Base-by-base conservation (phyloP, 768 basidiomycete species). In the Tulasnella sp. region DNA sequence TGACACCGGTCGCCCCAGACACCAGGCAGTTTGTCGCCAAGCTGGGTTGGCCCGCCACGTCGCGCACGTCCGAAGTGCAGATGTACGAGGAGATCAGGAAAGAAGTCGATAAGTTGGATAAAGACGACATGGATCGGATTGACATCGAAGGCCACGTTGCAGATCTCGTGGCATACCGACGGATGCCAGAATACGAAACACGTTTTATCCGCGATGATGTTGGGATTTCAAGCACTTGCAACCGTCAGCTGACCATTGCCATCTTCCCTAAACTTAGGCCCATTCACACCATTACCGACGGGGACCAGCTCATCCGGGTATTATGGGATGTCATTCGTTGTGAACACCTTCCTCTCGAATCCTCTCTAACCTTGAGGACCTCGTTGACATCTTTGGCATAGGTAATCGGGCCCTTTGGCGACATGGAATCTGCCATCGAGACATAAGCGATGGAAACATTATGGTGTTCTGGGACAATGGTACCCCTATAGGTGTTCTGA, bases 361-460 rank as follows among this genome's bases (percentile, higher is more conserved):
- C n/a, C n/a, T n/a, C n/a, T n/a, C n/a, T n/a, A n/a, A n/a, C n/a
- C n/a, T n/a, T n/a, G n/a, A n/a, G n/a, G n/a, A n/a, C n/a, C n/a
- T n/a, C n/a, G n/a, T n/a, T n/a, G n/a, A n/a, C n/a, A n/a, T n/a
- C n/a, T n/a, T n/a, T n/a, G 45, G 25, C 6, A 27, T 29, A 69
- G 67, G 65, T 41, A 66, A 68, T 60, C 64, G 53, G 32, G 14
- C 55, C n/a, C 63, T 69, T 31, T 69, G 70, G 67, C 41, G 39
- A 17, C 14, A 45, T 11, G 62, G 61, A 7, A 56, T 72, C 6
- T 29, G 61, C 27, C 69, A 72, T 31, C 58, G 63, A 2, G 69
- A 71, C 48, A 67, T 69, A 34, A 71, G 68, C 59, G 49, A 65
- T 2, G 49, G 39, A 11, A 71, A 72, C 56, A 49, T 69, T 3